Conservation (phyloP, 2,329 filamentous ascomycete genomes). For the Huntiella bhutanensis region DNA sequence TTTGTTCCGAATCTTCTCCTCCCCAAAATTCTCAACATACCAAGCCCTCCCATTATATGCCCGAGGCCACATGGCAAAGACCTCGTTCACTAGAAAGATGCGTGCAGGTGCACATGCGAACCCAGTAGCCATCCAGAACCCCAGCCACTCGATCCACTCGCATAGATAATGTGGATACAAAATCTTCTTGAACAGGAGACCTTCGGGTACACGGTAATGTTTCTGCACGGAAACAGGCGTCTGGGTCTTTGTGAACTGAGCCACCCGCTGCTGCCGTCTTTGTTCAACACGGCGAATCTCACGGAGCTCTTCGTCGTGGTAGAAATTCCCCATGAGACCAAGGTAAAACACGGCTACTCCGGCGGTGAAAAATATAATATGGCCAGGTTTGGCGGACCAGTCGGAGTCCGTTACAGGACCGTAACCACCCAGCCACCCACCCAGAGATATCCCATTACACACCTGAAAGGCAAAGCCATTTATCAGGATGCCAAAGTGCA, state of each 20-base stretch:
- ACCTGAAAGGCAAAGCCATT: constrained; percentile 57
- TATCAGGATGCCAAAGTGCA: constrained; percentile 50
- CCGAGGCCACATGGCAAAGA: constrained; percentile 76
- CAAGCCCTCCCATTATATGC: constrained; percentile 64
- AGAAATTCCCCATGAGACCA: constrained; percentile 64
- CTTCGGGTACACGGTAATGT: constrained; percentile 71
- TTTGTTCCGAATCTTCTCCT: constrained; percentile 54
- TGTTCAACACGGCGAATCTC: constrained; percentile 61
- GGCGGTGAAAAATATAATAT: constrained; percentile 29
- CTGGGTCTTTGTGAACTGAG: constrained; percentile 17
- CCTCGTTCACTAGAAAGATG: constrained; percentile 68
- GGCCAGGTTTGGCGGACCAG: constrained; percentile 23
- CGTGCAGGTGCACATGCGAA: constrained; percentile 54
- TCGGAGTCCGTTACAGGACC: constrained; percentile 41
- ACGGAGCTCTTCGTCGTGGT: constrained; percentile 75
- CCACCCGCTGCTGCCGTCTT: constrained; percentile 25
- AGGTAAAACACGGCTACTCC: constrained; percentile 60
- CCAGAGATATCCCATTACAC: constrained; percentile 58
- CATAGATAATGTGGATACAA: constrained; percentile 88
- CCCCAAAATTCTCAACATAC: constrained; percentile 79
- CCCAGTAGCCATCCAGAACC: constrained; percentile 63
- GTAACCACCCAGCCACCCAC: constrained; percentile 67
- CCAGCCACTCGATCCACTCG: constrained; percentile 92
- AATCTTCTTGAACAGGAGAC: constrained; percentile 64
- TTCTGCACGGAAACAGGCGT: constrained; percentile 40